Conservation (phyloP, 2,329 filamentous ascomycete genomes). For the Neodidymelliopsis sp. region DNA sequence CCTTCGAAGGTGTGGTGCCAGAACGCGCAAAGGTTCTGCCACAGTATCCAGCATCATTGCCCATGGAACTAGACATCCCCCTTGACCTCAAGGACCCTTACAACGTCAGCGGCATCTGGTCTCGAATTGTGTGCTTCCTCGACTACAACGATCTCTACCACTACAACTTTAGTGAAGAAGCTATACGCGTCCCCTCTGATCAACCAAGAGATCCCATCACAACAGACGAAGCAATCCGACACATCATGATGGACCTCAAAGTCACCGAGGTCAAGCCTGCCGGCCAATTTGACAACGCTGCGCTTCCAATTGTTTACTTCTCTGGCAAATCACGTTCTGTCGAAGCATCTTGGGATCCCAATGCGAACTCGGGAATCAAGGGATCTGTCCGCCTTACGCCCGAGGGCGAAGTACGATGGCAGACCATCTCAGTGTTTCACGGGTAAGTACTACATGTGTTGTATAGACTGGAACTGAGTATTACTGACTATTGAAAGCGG, state of each 20-base stretch:
- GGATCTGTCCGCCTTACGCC: slow-evolving; percentile 71
- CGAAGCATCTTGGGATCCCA: slow-evolving; percentile 71
- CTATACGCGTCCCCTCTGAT: slow-evolving; percentile 47
- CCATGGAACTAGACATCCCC: slow-evolving; percentile 48
- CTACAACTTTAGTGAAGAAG: slow-evolving; percentile 70
- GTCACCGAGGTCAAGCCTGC: slow-evolving; percentile 68
- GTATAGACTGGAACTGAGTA: slow-evolving; percentile 6
- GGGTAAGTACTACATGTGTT: slow-evolving; percentile 45
- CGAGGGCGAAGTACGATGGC: slow-evolving; percentile 78
- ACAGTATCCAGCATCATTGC: slow-evolving; percentile 22
- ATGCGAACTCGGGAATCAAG: slow-evolving; percentile 70
- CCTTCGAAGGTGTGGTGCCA: slow-evolving; percentile 39
- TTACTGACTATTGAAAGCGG: slow-evolving; percentile 55
- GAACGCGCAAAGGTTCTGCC: slow-evolving; percentile 19
- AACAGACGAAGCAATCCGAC: slow-evolving; percentile 71
- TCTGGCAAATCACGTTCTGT: slow-evolving; percentile 67
- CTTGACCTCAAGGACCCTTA: slow-evolving; percentile 72
- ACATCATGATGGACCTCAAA: slow-evolving; percentile 73
- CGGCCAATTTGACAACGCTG: slow-evolving; percentile 64
- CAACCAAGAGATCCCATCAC: slow-evolving; percentile 61
- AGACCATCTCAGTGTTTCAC: slow-evolving; percentile 69
- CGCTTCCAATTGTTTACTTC: slow-evolving; percentile 73
- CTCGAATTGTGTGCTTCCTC: slow-evolving; percentile 61
- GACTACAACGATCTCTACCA: slow-evolving; percentile 67
- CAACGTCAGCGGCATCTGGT: slow-evolving; percentile 73